Evolutionary conservation across 805 yeast species (phyloP).

Genomic region (Monosporozyma unispora): DNA sequence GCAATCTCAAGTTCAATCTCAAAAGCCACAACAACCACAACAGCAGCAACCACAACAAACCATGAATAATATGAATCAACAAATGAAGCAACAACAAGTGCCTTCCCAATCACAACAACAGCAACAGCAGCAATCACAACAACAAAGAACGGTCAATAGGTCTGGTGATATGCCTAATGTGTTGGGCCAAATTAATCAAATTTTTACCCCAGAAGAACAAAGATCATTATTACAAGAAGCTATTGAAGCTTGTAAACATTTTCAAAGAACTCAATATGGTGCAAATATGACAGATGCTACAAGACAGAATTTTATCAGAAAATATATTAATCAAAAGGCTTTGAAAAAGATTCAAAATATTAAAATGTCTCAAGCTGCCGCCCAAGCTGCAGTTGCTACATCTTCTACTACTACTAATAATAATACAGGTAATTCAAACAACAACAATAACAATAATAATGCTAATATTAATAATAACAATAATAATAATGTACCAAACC

Average conservation of each 20-base stretch:
- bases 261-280: constrained; percentile 28
- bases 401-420: neutral
- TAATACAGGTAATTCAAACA: constrained; percentile 6
- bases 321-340: constrained; percentile 31
- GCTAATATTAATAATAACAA: constrained; percentile 5
- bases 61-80: constrained; percentile 9
- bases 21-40: constrained; percentile 14
- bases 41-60: constrained; percentile 11
- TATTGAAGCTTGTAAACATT: constrained; percentile 30
- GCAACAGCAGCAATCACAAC: constrained; percentile 30
- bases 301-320: constrained; percentile 28
- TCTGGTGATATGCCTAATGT: constrained; percentile 28
- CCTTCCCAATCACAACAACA: constrained; percentile 22
- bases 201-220: constrained; percentile 30
- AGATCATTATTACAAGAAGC: constrained; percentile 30
- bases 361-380: constrained; percentile 21
- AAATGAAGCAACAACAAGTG: constrained; percentile 10
- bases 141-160: constrained; percentile 21
- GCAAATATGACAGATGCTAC: constrained; percentile 22
- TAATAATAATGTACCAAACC: neutral
- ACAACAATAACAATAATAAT: constrained; percentile 1
- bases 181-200: constrained; percentile 28
- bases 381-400: constrained; percentile 8
- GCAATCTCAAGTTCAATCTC: constrained; percentile 13
- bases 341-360: constrained; percentile 28